phyloP scores from a whole-genome alignment of 306 rosid species.

The Dryas alaskensis region DNA sequence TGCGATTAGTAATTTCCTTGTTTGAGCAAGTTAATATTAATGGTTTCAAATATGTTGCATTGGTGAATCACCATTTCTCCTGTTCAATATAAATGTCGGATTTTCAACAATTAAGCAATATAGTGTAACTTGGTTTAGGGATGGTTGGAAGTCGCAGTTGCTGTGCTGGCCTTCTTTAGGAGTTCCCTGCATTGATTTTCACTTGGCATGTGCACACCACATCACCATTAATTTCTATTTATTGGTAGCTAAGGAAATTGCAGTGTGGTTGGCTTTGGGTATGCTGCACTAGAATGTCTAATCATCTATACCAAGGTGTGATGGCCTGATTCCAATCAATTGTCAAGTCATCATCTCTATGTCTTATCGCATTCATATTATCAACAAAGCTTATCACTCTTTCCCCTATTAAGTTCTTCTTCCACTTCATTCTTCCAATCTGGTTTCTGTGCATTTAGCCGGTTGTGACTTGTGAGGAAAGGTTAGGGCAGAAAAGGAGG shows the following conservation, averaged over 20 bases:
- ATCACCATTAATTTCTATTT: not conserved
- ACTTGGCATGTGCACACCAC: slow-evolving; percentile 1
- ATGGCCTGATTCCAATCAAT: not conserved
- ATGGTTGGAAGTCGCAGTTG: not conserved
- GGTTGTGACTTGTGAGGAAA: not conserved
- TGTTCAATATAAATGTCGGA: not conserved
- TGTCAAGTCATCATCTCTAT: not conserved
- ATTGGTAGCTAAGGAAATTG: slow-evolving; percentile 6
- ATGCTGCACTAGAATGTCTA: not conserved
- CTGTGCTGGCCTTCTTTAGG: not conserved
- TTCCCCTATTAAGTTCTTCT: not conserved
- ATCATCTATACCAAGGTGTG: not conserved
- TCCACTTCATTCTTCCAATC: not conserved
- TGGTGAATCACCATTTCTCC: slow-evolving; percentile 2
- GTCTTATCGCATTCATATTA: not conserved
- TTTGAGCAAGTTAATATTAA: not conserved
- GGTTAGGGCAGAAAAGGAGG: not conserved
- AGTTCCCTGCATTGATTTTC: not conserved
- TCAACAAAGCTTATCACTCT: not conserved
- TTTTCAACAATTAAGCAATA: not conserved
- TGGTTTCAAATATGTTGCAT: not conserved
- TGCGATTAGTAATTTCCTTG: not conserved
- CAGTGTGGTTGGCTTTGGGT: not conserved
- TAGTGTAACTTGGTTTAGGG: not conserved
- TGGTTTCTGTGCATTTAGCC: not conserved